phyloP scores from a whole-genome alignment of 495 filamentous ascomycete genomes.

The Tuber microsphaerosporum region DNA sequence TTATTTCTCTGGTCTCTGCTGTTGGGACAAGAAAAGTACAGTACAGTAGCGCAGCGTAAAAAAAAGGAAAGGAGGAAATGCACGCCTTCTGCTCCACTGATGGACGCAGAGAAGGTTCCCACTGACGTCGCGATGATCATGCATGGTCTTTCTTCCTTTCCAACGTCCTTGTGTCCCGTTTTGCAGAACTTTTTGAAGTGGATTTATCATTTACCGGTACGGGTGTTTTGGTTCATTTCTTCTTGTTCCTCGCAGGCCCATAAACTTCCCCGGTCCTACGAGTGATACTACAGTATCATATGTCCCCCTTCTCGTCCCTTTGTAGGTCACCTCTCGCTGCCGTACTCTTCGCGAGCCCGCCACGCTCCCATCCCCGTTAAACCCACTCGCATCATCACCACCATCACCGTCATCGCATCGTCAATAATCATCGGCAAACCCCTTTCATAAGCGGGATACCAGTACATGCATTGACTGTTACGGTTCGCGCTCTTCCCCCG shows the following conservation, averaged over 20 bases:
- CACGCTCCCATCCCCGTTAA: background rate
- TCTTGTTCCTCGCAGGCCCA: background rate
- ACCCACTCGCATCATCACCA: too few relatives aligned
- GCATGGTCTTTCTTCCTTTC: background rate
- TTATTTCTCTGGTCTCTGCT: background rate
- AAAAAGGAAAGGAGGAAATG: background rate
- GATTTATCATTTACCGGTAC: background rate
- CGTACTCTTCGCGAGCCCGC: background rate
- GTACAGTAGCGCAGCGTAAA: background rate
- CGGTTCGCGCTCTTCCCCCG: background rate
- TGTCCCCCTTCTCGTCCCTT: background rate
- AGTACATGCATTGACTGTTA: background rate
- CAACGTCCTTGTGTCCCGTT: background rate
- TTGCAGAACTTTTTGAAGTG: background rate
- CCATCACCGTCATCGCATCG: background rate
- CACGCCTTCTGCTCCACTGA: background rate
- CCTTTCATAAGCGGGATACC: background rate
- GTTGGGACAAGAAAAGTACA: background rate
- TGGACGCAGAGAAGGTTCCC: background rate
- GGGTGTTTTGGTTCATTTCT: background rate
- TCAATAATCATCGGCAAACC: background rate
- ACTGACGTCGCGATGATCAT: background rate
- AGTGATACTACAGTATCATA: background rate
- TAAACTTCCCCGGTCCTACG: background rate
- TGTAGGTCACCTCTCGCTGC: background rate